These are phyloP conservation scores for Chlorokybus atmophyticus DNA, from an alignment of 139 green algal species.

Conservation along the genomic window DNA sequence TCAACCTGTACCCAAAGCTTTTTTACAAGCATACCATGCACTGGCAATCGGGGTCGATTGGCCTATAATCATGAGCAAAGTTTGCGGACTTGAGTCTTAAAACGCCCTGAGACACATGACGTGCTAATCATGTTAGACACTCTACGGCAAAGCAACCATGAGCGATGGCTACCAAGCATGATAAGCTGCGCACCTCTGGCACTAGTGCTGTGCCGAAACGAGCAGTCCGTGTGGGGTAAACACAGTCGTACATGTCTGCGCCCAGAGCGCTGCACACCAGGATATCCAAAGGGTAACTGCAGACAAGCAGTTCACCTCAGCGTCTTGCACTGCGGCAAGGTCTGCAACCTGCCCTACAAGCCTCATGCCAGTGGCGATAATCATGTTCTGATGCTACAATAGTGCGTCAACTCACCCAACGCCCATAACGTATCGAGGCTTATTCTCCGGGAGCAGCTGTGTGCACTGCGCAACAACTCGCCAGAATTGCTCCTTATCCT, in stretches of 20 bases:
- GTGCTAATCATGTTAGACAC: not conserved
- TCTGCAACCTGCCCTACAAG: too few relatives aligned
- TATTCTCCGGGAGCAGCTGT: slow-evolving; percentile 47
- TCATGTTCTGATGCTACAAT: too few relatives aligned
- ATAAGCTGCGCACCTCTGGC: slow-evolving; percentile 17
- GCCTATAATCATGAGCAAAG: slow-evolving; percentile 28
- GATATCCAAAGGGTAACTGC: slow-evolving; percentile 82
- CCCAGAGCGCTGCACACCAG: slow-evolving; percentile 77
- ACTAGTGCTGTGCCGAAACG: slow-evolving; percentile 88
- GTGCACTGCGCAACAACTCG: slow-evolving; percentile 71
- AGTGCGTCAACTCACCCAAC: too few relatives aligned
- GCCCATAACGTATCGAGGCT: slow-evolving; percentile 91
- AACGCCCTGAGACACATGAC: too few relatives aligned
- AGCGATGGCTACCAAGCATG: not conserved
- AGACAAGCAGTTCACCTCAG: too few relatives aligned
- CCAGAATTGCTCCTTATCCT: slow-evolving; percentile 87
- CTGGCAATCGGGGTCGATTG: slow-evolving; percentile 20
- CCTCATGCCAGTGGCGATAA: too few relatives aligned
- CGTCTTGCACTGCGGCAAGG: too few relatives aligned
- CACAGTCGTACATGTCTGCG: slow-evolving; percentile 90
- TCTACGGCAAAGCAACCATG: not conserved
- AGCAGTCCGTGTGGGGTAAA: slow-evolving; percentile 89
- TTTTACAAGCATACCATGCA: slow-evolving; percentile 21
- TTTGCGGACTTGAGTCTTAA: slow-evolving; percentile 49
- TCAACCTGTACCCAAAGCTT: too few relatives aligned